A percentile compares a stretch with the other conserved stretches of the same genome.
Conservation (phyloP, 2,329 filamentous ascomycete species). For the Hymenoscyphus fraxineus region DNA sequence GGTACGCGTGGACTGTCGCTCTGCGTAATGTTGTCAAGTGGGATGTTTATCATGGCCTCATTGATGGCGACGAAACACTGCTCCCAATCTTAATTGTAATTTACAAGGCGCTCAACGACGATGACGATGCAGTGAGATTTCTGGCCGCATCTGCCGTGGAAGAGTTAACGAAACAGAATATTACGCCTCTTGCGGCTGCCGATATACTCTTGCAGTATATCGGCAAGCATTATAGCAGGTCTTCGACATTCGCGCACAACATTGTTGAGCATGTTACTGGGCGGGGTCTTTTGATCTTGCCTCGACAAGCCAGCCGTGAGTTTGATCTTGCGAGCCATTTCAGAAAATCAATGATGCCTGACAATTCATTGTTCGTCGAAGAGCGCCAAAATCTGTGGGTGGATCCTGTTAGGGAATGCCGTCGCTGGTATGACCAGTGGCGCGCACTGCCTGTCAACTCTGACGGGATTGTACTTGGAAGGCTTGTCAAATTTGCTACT, state of each 20-base stretch:
- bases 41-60: neutral
- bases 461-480: neutral
- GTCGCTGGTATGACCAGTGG: neutral
- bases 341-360: neutral
- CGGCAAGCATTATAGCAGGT: neutral
- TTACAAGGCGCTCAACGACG: conserved; percentile 1
- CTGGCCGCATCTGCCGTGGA: neutral
- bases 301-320: neutral
- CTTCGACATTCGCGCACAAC: neutral
- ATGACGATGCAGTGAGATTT: neutral
- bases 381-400: conserved; percentile 3
- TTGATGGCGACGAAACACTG: neutral
- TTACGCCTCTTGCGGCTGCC: neutral
- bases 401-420: neutral
- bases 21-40: neutral
- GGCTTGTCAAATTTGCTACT: neutral
- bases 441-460: neutral
- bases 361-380: neutral
- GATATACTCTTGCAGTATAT: neutral
- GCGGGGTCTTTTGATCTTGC: neutral
- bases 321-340: neutral
- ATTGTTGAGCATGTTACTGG: neutral
- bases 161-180: neutral
- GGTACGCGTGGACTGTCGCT: neutral
- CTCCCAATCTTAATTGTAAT: neutral